These are phyloP conservation scores for Lolium rigidum DNA, from an alignment of 176 grass and related monocot genomes.

Conservation along the genomic window DNA sequence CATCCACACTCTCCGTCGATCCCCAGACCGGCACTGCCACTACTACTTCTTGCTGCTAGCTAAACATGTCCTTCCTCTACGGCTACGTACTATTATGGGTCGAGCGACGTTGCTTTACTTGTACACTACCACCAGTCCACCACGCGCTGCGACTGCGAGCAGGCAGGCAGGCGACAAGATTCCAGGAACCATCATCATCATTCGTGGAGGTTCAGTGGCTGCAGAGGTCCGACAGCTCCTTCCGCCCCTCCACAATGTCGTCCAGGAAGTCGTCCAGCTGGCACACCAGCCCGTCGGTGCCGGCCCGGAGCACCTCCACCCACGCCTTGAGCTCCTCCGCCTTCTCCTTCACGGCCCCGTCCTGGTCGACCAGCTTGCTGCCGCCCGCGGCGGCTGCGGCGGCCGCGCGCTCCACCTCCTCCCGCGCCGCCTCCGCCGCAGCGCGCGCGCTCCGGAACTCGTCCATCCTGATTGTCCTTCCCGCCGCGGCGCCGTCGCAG, in stretches of 20 bases:
- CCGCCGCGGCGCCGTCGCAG: constrained; percentile 6
- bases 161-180: constrained; percentile 6
- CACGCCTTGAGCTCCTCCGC: constrained; percentile 79
- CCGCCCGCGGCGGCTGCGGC: constrained; percentile 3
- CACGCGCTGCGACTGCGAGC: neutral
- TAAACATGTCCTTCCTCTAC: neutral
- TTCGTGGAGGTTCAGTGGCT: constrained; percentile 61
- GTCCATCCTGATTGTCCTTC: constrained; percentile 66
- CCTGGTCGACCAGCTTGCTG: constrained; percentile 39
- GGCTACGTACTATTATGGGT: constrained; percentile 27
- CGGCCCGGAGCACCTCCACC: constrained; percentile 75
- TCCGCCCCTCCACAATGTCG: constrained; percentile 98
- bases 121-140: constrained; percentile 42
- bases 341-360: constrained; percentile 59
- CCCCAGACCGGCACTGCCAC: neutral
- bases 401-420: constrained; percentile 67
- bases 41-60: neutral
- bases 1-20: neutral
- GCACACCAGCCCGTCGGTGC: constrained; percentile 83
- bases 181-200: neutral
- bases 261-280: constrained; percentile 98
- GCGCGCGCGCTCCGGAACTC: constrained; percentile 69
- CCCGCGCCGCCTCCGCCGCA: constrained; percentile 64
- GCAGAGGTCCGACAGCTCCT: constrained; percentile 95
- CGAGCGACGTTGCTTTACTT: constrained; percentile 33